Evolutionary conservation across 148 eudicot species (phyloP).

Genomic region (Chenopodium quinoa): DNA sequence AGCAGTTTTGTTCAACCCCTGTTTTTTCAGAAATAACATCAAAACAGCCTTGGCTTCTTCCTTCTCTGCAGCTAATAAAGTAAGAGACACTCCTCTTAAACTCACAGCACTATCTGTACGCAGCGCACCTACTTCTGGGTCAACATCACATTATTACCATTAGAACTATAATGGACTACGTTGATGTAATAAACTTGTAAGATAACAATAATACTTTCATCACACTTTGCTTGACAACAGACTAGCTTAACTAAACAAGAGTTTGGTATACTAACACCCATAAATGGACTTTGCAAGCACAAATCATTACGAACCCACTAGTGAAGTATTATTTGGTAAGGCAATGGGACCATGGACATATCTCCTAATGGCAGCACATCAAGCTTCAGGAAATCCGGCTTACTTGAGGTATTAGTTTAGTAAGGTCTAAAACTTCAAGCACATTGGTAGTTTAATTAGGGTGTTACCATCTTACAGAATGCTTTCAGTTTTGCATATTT

Average conservation of each 20-base stretch:
- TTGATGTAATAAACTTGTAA: neutral
- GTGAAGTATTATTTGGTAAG: neutral
- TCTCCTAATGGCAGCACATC: neutral
- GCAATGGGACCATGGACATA: neutral
- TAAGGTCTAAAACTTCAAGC: neutral
- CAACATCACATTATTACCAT: slow-evolving; percentile 1
- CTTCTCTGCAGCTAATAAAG: slow-evolving; percentile 68
- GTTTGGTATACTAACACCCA: neutral
- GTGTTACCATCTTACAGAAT: neutral
- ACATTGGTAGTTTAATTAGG: neutral
- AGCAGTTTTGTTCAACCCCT: slow-evolving; percentile 59
- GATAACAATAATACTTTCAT: slow-evolving; percentile 22
- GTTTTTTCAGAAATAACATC: slow-evolving; percentile 69
- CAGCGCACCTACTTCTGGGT: slow-evolving; percentile 35
- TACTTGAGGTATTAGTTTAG: neutral
- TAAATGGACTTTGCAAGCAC: neutral
- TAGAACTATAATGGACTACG: neutral
- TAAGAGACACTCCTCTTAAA: slow-evolving; percentile 49
- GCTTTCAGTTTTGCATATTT: neutral
- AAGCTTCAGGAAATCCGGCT: neutral
- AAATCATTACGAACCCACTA: neutral
- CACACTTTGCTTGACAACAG: slow-evolving; percentile 36
- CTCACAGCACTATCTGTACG: slow-evolving; percentile 45
- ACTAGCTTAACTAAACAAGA: slow-evolving; percentile 17
- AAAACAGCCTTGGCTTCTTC: slow-evolving; percentile 92